Base-by-base conservation (phyloP, 2,329 filamentous ascomycete species). In the Phyllosticta ampelicida region DNA sequence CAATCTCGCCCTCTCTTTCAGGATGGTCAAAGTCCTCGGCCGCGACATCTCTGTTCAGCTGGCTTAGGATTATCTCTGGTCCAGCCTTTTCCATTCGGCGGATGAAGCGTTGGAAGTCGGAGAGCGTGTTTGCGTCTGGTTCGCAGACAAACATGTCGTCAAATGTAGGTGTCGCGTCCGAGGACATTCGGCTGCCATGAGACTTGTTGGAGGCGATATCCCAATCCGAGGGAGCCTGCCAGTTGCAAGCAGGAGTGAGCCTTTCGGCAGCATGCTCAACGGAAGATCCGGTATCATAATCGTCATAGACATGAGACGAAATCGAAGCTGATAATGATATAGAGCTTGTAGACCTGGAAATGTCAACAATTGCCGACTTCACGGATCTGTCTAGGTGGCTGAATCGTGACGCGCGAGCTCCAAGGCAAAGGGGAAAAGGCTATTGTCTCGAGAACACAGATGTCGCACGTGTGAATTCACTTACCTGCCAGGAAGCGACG, bases 21-120 rank as follows among this genome's bases (percentile, higher is more conserved):
- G 55, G 55, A n/a, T 44, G 36, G 11, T 75, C 71, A 20, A 68
- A 69, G 9, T 74, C 72, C 73, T 77, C 78, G 9, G 60, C 55
- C 5, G 61, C 53, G 11, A 66, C 63, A 29, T 69, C 61, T 62
- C 81, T 77, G 29, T 78, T 81, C 44, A 86, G 72, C 3, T 81
- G 77, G 30, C 77, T 73, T 4, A 86, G 71, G 51, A 84, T 75
- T 28, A 79, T 71, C 53, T 77, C 75, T 0, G 77, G 71, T 26
- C 75, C 77, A 5, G 80, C 79, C 3, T 73, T 74, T 9, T 79
- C 77, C 80, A 85, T 83, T 54, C 77, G 75, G 30, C 74, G 71
- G 53, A 83, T 77, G 62, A 82, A 79, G 9, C 76, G 74, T 65
- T 82, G 78, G 59, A 84, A 72, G 9, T 74, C 68, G 19, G 65